Conservation (phyloP, 371 early-diverging fungal genomes). For the Mortierella sp. region DNA sequence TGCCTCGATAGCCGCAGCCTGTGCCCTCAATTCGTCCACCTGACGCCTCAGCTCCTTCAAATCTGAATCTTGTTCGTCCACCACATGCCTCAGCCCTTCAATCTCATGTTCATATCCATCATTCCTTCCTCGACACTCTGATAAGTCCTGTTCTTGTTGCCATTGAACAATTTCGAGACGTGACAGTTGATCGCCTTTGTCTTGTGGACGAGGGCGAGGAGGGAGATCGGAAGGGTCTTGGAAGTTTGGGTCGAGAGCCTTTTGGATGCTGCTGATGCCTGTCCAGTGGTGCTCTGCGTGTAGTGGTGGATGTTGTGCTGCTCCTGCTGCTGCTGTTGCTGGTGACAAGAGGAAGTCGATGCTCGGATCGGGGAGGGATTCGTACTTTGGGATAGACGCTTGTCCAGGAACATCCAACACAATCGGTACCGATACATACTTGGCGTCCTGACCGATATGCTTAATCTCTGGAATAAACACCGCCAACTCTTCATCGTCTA, state of each 20-base stretch:
- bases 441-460: neutral
- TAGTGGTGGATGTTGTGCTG: neutral
- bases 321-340: neutral
- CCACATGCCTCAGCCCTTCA: neutral
- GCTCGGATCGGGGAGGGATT: neutral
- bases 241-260: neutral
- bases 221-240: neutral
- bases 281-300: neutral
- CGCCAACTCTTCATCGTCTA: neutral
- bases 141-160: conserved; percentile 5
- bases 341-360: neutral
- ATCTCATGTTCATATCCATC: neutral
- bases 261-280: neutral
- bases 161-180: neutral
- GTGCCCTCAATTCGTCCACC: neutral
- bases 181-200: neutral
- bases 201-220: neutral
- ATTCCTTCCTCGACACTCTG: neutral
- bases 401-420: neutral
- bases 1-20: neutral
- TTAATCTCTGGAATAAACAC: neutral
- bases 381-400: neutral
- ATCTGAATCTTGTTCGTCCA: neutral
- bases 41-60: neutral
- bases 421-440: neutral